Evolutionary conservation across 345 rosid species (phyloP), one percentile per base, ranked within the genome.

Genomic region (Luvunga scandens): DNA sequence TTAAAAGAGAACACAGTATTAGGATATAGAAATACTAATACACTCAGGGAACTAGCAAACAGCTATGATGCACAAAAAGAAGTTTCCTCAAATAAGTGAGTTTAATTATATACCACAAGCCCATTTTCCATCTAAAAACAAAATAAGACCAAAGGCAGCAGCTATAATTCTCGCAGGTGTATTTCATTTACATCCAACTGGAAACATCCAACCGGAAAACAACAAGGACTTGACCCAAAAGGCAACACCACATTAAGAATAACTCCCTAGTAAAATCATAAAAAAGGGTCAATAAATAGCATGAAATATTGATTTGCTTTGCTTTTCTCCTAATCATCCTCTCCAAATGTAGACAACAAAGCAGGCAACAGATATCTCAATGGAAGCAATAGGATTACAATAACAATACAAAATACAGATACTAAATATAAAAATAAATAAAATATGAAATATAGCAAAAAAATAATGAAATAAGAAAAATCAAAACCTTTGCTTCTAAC

Each of bases 1-100:
- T 80, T 75, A 60, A 78, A 71, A 36, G 69, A 31, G 64, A 45
- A 19, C 13, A 48, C 48, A 60, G 74, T 6, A 67, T 76, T 68
- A 34, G 63, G 71, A 36, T 67, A 65, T 55, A 48, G 3, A 66
- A 24, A 36, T 25, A 42, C 18, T 0, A 16, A 38, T 9, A 22
- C 2, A 67, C n/a, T 14, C 30, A 2, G 2, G 25, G 25, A 56
- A 50, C 19, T 16, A 55, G 12, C 24, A 68, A 56, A 34, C 5
- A 30, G 30, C 45, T 22, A 1, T n/a, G 14, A 22, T 25, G 21
- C 3, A 45, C 19, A 27, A 30, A 33, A 19, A 71, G 14, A 45
- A 25, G 19, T 64, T 61, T 30, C 48, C 34, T 53, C 68, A 42
- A 71, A 68, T 10, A 38, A 68, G n/a, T 12, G 24, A 53, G 53